Evolutionary conservation across 2,329 filamentous ascomycete species (phyloP).

Genomic region (Aureobasidium subglaciale): DNA sequence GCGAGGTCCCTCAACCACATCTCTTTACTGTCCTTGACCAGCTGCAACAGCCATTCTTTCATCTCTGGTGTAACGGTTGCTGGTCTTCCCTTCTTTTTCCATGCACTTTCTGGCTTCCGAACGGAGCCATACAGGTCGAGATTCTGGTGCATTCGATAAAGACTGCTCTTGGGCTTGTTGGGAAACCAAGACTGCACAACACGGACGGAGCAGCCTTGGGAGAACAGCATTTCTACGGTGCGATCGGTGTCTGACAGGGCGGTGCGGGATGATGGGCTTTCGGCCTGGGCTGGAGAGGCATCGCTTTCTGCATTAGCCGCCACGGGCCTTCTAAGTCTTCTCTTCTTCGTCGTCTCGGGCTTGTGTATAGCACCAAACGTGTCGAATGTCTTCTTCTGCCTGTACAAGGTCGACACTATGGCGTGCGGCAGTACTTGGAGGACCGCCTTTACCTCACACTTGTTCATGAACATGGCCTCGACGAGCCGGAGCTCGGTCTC

Average conservation of each 20-base stretch:
- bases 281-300: background rate
- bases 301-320: background rate
- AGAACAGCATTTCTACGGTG: constrained; percentile 3
- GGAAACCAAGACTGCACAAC: constrained; percentile 8
- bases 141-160: constrained; percentile 5
- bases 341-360: background rate
- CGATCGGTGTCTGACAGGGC: background rate
- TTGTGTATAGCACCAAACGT: constrained; percentile 2
- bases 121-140: background rate
- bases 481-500: constrained; percentile 5
- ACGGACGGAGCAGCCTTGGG: background rate
- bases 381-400: background rate
- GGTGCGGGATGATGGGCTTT: background rate
- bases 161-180: background rate
- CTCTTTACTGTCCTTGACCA: background rate
- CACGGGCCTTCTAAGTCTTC: background rate
- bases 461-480: constrained; percentile 12
- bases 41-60: background rate
- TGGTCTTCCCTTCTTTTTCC: constrained; percentile 1
- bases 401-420: constrained; percentile 2
- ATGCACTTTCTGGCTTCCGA: background rate
- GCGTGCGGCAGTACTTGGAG: constrained; percentile 6
- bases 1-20: constrained; percentile 10
- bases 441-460: background rate
- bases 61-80: background rate